Evolutionary conservation across 2,329 filamentous ascomycete species (phyloP).

Genomic region (Paecilomyces niveus): DNA sequence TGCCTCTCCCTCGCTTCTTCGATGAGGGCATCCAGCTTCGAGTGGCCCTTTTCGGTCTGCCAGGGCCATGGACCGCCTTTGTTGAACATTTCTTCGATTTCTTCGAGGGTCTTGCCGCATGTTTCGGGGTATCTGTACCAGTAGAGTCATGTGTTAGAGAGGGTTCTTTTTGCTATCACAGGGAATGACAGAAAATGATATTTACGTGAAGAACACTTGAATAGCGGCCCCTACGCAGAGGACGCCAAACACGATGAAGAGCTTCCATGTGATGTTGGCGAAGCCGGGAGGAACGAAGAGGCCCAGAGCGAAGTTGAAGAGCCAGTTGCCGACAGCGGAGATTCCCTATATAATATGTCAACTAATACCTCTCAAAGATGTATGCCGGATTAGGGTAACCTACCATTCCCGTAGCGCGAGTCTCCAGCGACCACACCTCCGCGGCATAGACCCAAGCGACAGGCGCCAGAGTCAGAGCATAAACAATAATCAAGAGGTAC

Average conservation of each 20-base stretch:
- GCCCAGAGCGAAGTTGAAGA: conserved; percentile 56
- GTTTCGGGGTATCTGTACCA: conserved; percentile 23
- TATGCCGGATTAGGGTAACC: background rate
- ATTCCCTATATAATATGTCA: conserved; percentile 21
- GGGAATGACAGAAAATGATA: background rate
- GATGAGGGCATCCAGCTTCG: conserved; percentile 21
- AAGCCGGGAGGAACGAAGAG: conserved; percentile 54
- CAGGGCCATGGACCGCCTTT: conserved; percentile 20
- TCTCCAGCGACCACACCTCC: conserved; percentile 58
- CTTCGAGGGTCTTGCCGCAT: conserved; percentile 29
- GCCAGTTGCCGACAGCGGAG: conserved; percentile 48
- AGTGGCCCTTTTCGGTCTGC: conserved; percentile 25
- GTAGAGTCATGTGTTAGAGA: background rate
- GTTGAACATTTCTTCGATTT: conserved; percentile 33
- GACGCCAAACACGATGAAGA: conserved; percentile 45
- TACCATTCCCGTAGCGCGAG: conserved; percentile 53
- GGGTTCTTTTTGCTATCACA: no score
- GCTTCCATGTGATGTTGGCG: conserved; percentile 50
- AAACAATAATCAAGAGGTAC: conserved; percentile 58
- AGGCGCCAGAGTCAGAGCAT: conserved; percentile 57
- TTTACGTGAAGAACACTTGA: conserved; percentile 40
- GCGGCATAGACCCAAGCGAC: conserved; percentile 61
- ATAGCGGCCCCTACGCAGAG: conserved; percentile 41
- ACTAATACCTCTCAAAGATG: background rate
- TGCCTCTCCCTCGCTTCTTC: conserved; percentile 18